phyloP scores from a whole-genome alignment of 768 basidiomycete species.

The Paxillus rubicundulus region DNA sequence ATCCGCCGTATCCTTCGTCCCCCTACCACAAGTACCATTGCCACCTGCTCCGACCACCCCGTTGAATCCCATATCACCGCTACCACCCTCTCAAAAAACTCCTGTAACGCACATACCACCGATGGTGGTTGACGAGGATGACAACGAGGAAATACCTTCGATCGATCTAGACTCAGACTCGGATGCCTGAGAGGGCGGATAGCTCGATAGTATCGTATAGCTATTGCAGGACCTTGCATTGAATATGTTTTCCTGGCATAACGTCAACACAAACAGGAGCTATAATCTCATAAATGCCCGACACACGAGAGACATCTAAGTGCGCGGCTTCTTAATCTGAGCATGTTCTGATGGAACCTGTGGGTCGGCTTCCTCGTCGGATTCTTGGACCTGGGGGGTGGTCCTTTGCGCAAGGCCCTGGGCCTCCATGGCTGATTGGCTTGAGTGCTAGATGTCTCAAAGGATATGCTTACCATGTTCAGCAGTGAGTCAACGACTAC shows the following conservation, averaged over 20 bases:
- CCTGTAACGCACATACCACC: conserved; percentile 1
- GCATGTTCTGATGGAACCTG: background rate
- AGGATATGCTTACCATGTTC: conserved; percentile 40
- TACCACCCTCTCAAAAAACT: conserved; percentile 1
- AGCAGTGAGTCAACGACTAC: conserved; percentile 52
- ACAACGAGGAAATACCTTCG: conserved; percentile 73
- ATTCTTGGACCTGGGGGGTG: conserved; percentile 18
- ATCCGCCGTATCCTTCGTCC: background rate
- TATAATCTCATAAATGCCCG: background rate
- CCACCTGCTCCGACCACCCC: background rate
- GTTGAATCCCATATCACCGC: background rate
- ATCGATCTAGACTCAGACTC: conserved; percentile 83
- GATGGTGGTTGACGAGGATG: conserved; percentile 40
- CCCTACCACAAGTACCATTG: background rate
- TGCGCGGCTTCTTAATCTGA: conserved; percentile 16
- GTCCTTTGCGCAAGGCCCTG: conserved; percentile 23
- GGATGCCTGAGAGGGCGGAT: conserved; percentile 35
- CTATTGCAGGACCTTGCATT: background rate
- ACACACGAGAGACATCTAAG: background rate
- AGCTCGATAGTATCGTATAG: background rate
- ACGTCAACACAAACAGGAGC: background rate
- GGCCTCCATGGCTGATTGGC: conserved; percentile 9
- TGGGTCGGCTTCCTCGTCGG: conserved; percentile 36
- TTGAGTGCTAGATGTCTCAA: background rate
- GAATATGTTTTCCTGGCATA: background rate